Evolutionary conservation across 192 early-diverging fungal species (phyloP).

Genomic region (Lobulomyces angularis): DNA sequence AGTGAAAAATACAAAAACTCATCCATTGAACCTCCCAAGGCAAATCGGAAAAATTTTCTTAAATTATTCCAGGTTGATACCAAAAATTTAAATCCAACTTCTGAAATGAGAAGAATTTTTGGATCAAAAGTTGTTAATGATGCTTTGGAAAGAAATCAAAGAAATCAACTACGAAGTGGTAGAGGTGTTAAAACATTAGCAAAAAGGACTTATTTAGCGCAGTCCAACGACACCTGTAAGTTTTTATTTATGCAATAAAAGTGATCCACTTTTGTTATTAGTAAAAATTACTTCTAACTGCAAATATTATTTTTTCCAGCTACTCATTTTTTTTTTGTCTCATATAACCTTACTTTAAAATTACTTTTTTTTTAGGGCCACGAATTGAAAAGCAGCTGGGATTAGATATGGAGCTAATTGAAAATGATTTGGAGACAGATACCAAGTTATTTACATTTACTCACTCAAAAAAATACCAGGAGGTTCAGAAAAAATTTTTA

Average conservation of each 20-base stretch:
- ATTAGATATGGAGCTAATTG: slow-evolving; percentile 29
- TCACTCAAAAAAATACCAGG: slow-evolving; percentile 61
- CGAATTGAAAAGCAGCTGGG: slow-evolving; percentile 15
- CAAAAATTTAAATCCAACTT: slow-evolving; percentile 64
- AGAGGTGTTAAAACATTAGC: slow-evolving; percentile 44
- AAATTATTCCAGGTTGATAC: slow-evolving; percentile 33
- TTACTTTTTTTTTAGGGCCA: too few relatives aligned
- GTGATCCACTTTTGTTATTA: too few relatives aligned
- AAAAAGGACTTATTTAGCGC: slow-evolving; percentile 14
- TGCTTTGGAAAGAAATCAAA: slow-evolving; percentile 9
- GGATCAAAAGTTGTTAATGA: slow-evolving; percentile 64
- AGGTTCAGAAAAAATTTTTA: slow-evolving; percentile 62
- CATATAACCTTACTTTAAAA: too few relatives aligned
- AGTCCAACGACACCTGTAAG: slow-evolving; percentile 13
- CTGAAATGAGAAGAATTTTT: slow-evolving; percentile 83
- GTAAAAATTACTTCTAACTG: too few relatives aligned
- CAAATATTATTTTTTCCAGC: too few relatives aligned
- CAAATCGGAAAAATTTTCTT: too few relatives aligned
- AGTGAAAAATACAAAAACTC: too few relatives aligned
- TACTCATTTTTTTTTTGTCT: too few relatives aligned
- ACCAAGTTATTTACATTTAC: slow-evolving; percentile 36
- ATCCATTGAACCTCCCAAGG: too few relatives aligned
- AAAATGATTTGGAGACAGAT: slow-evolving; percentile 1
- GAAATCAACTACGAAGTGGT: not conserved
- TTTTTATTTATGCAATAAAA: too few relatives aligned